phyloP scores from a whole-genome alignment of 371 early-diverging fungal species.

The Umbelopsis sp. region DNA sequence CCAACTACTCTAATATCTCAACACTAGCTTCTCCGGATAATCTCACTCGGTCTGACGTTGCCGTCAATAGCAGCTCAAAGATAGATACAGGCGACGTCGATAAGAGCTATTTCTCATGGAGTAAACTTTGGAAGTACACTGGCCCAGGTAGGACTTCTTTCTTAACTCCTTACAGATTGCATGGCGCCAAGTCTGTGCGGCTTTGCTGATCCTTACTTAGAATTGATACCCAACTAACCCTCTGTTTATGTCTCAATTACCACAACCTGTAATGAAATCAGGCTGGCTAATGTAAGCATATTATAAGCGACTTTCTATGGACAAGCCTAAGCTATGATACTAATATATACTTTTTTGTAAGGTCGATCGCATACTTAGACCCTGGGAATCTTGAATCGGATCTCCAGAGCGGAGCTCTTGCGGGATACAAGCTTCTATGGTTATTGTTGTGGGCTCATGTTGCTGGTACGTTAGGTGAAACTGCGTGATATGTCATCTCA shows the following conservation, averaged over 20 bases:
- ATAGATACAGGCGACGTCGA: conserved; percentile 42
- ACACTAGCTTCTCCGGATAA: background rate
- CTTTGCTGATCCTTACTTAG: background rate
- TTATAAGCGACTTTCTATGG: background rate
- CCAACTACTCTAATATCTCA: background rate
- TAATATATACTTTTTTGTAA: conserved; percentile 19
- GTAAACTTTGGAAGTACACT: conserved; percentile 55
- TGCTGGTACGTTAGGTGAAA: conserved; percentile 38
- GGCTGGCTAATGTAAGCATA: conserved; percentile 48
- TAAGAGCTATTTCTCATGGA: conserved; percentile 45
- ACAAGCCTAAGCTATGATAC: background rate
- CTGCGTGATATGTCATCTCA: background rate
- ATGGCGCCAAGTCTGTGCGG: background rate
- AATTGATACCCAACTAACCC: background rate
- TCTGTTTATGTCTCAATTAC: background rate
- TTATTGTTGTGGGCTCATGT: conserved; percentile 68
- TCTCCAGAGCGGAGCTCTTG: conserved; percentile 70
- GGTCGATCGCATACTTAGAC: conserved; percentile 76
- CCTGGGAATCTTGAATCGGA: conserved; percentile 81
- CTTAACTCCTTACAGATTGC: background rate
- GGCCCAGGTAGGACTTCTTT: conserved; percentile 51
- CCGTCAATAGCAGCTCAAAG: conserved; percentile 48
- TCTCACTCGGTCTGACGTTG: conserved; percentile 16
- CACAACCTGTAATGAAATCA: conserved; percentile 11
- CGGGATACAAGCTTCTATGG: conserved; percentile 70